These are phyloP conservation scores for Plenodomus biglobosus DNA, from an alignment of 2,329 filamentous ascomycete species.

Conservation along the genomic window DNA sequence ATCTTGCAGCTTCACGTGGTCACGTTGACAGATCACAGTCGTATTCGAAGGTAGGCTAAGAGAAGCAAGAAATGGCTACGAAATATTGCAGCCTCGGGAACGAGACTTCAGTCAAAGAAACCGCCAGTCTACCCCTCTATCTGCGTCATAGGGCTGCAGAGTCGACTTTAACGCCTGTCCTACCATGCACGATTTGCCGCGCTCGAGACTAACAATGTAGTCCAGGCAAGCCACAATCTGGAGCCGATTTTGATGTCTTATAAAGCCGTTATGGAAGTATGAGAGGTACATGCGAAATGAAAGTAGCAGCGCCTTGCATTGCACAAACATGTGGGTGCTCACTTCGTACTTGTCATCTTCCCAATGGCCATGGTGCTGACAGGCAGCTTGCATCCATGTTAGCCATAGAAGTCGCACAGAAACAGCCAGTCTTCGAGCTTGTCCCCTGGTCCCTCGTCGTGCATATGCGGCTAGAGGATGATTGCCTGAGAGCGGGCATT, in stretches of 20 bases:
- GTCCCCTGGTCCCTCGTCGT: constrained; percentile 32
- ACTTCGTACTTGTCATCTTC: background rate
- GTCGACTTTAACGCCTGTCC: constrained; percentile 1
- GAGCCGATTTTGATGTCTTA: background rate
- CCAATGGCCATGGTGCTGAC: constrained; percentile 13
- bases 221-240: background rate
- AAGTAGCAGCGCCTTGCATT: constrained; percentile 6
- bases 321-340: background rate
- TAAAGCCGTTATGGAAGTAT: background rate
- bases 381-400: constrained; percentile 17
- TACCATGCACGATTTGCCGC: constrained; percentile 4
- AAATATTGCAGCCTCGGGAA: constrained; percentile 8
- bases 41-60: background rate
- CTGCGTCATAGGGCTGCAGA: constrained; percentile 18
- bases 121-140: constrained; percentile 17
- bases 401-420: constrained; percentile 21
- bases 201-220: background rate
- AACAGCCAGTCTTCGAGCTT: constrained; percentile 18
- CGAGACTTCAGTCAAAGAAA: constrained; percentile 7
- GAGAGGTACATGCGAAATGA: background rate
- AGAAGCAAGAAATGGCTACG: background rate
- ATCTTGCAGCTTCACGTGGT: background rate
- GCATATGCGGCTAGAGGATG: constrained; percentile 44
- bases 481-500: constrained; percentile 36
- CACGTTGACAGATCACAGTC: background rate